phyloP scores from a whole-genome alignment of 148 eudicot genomes.

The Heliosperma pusillum region DNA sequence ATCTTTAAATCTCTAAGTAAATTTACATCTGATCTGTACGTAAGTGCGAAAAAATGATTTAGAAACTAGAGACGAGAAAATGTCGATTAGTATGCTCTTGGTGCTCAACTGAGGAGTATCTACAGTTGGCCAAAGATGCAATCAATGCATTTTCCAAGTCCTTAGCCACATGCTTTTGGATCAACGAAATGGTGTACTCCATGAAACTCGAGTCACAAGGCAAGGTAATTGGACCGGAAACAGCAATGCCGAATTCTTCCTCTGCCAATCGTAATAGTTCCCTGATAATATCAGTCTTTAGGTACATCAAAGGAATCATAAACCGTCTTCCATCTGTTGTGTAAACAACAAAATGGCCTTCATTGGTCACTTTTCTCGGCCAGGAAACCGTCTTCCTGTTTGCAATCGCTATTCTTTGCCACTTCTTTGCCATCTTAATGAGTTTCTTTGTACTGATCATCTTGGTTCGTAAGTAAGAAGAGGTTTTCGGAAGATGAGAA shows the following conservation, averaged over 20 bases:
- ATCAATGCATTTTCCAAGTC: conserved; percentile 24
- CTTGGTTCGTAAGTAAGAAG: not conserved
- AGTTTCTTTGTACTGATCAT: conserved; percentile 45
- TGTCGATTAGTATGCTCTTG: conserved; percentile 9
- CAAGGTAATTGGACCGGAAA: too few species aligned
- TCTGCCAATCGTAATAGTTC: conserved; percentile 18
- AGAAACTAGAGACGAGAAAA: conserved; percentile 12
- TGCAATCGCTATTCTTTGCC: conserved; percentile 29
- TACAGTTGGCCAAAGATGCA: conserved; percentile 14
- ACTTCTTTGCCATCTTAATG: conserved; percentile 35
- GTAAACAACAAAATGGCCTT: conserved; percentile 25
- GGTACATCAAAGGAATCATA: conserved; percentile 14
- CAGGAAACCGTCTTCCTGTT: conserved; percentile 21
- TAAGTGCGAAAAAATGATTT: not conserved
- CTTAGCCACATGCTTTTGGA: conserved; percentile 10
- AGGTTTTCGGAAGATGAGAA: not conserved
- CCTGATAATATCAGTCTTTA: conserved; percentile 9
- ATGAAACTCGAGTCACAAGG: too few species aligned
- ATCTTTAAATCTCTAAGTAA: not conserved
- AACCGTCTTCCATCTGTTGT: conserved; percentile 24
- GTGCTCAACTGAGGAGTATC: conserved; percentile 2
- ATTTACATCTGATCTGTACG: not conserved
- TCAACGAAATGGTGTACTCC: too few species aligned
- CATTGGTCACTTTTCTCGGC: conserved; percentile 4
- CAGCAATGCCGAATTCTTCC: conserved; percentile 19